Base-by-base conservation (phyloP, 305 asterid genomes). In the Solanum hybrid region DNA sequence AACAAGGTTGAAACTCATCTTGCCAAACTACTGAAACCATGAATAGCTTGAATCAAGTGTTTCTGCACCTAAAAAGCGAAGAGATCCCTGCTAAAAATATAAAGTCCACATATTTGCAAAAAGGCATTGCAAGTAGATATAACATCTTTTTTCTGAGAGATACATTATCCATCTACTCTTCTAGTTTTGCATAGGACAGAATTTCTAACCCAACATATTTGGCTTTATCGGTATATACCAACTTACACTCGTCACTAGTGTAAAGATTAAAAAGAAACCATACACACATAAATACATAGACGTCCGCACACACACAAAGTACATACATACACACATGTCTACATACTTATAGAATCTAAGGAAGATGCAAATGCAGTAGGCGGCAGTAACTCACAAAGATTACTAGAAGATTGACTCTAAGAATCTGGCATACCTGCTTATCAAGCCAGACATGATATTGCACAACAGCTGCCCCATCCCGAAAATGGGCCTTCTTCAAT, bases 381-480 rank as follows among this genome's bases (percentile, higher is more conserved):
- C 15, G 15, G 69, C 12, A 79, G 64, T 38, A 13, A 37, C 86
- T 81, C 36, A 42, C 86, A 81, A 40, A 66, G 36, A 40, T 81
- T 81, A 27, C 37, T 27, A 40, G 36, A 81, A 14, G 69, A 40
- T 14, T 34, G 11, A 38, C n/a, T 24, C 64, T 79, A 79, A 79
- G 86, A 79, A 79, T 80, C 66, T 26, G 66, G 4, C 2, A 7
- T 45, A 96, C 98, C 99, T 97, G 97, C 90, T 93, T 91, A 93
- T 97, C 99, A 91, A 97, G 93, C 99, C 99, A 97, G 88, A 85
- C 95, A 91, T 96, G 96, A 92, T 93, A 97, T 87, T 97, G 99
- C 91, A 96, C 98, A 85, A 97, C 99, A 89, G 99, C 99, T 71
- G 98, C 99, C 73, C 99, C 99, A 88, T 97, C 99, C 42, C 99